Conservation (phyloP, 768 basidiomycete genomes). For the Boletus rubescentipes region DNA sequence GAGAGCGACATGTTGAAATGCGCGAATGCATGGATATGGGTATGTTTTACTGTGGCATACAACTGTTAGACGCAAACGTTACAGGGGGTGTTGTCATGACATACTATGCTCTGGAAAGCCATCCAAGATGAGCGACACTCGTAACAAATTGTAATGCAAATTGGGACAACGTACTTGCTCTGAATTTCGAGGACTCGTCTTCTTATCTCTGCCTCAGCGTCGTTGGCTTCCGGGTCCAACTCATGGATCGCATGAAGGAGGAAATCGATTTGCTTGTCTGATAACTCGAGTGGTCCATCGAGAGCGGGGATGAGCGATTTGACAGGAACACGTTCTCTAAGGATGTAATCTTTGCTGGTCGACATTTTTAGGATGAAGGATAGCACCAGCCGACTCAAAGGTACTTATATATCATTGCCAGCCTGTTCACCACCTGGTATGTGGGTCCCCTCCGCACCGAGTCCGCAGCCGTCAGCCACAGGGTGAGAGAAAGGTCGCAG, state of each 20-base stretch:
- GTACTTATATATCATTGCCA: too few species aligned
- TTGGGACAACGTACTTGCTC: neutral
- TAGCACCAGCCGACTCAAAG: too few species aligned
- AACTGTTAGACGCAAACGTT: neutral
- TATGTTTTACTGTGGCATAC: neutral
- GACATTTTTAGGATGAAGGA: too few species aligned
- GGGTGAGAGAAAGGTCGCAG: too few species aligned
- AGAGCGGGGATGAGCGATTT: too few species aligned
- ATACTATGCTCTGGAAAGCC: neutral
- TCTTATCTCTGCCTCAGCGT: neutral
- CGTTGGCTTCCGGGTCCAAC: neutral
- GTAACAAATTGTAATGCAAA: neutral
- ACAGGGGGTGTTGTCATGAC: neutral
- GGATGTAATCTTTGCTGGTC: too few species aligned
- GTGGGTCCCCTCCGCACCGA: too few species aligned
- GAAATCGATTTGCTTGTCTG: slow-evolving; percentile 1
- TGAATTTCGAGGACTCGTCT: neutral
- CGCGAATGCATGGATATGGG: slow-evolving; percentile 3
- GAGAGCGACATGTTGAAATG: neutral
- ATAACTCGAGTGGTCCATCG: neutral
- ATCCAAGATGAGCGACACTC: neutral
- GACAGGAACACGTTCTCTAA: too few species aligned
- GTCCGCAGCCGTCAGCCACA: too few species aligned
- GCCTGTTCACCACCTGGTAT: too few species aligned
- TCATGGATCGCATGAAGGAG: slow-evolving; percentile 2